Base-by-base conservation (phyloP, 2,329 filamentous ascomycete species). In the Aspergillus eucalypticola region DNA sequence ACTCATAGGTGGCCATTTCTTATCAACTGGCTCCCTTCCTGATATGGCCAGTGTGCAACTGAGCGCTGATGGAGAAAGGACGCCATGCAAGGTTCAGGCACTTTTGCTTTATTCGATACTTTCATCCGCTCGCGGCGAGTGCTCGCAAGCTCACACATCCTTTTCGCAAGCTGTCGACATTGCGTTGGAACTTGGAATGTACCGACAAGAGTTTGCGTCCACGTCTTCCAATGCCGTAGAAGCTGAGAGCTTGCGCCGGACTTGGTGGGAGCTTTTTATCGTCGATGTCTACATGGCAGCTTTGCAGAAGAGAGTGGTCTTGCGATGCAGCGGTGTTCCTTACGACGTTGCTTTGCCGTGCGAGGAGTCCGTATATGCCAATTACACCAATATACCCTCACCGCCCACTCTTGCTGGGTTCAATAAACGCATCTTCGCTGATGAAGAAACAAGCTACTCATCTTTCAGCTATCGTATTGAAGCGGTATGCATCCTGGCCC, bases 381-480 rank as follows among this genome's bases (percentile, higher is more conserved):
- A 64, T 5, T 64, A 58, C 54, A 87, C 85, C 76, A 78, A 65
- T 83, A 90, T 66, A 81, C 88, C n/a, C 71, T 54, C 79, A 1
- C 83, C 87, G 1, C 80, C 83, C 59, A 87, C 84, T 29, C 80
- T 95, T 11, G 53, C 69, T 7, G 68, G 71, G n/a, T 75, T 77
- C 54, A 71, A 93, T 60, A 86, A 90, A 51, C 78, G 86, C 60
- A 82, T 90, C 15, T 92, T 94, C 38, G 63, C 68, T 65, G 83
- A 84, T 1, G 86, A 86, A 6, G 86, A 89, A 55, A 3, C 50
- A 54, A 10, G 46, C 50, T 96, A 92, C 74, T 94, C 91, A 0
- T 96, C 92, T 0, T 94, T 90, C 71, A 84, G 90, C 5, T 96
- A 95, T 74, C 88, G 91, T 7, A 89, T 96, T 53, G 88, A 92